Evolutionary conservation across 352 stramenopile genomes (phyloP).

Genomic region (Phytophthora colocasiae): DNA sequence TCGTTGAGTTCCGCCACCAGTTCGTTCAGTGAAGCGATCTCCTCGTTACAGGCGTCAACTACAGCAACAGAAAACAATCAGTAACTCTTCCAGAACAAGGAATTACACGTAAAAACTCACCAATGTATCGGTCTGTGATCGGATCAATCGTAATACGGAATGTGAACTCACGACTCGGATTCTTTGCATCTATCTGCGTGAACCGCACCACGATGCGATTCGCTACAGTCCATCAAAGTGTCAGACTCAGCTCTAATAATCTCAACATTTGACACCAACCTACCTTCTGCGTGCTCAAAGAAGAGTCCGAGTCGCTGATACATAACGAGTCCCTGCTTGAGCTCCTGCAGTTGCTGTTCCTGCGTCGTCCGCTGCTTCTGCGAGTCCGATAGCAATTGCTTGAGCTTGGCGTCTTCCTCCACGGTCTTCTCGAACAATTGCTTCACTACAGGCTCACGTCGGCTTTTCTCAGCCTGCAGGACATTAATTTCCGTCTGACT

Average conservation of each 20-base stretch:
- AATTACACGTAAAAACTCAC: constrained; percentile 26
- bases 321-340: constrained; percentile 66
- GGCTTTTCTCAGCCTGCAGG: constrained; percentile 62
- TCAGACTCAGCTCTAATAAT: too few relatives aligned
- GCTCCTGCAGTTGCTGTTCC: constrained; percentile 62
- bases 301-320: constrained; percentile 76
- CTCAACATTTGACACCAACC: constrained; percentile 4
- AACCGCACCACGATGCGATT: constrained; percentile 74
- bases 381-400: constrained; percentile 52
- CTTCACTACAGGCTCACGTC: constrained; percentile 70
- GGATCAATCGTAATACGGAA: constrained; percentile 77
- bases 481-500: constrained; percentile 78
- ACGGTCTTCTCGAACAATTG: constrained; percentile 65
- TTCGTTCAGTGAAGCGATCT: constrained; percentile 51
- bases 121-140: constrained; percentile 65
- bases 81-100: not conserved
- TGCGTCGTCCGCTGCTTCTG: constrained; percentile 50
- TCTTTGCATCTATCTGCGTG: constrained; percentile 70
- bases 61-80: constrained; percentile 14
- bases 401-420: constrained; percentile 64
- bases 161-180: constrained; percentile 67
- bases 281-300: constrained; percentile 72
- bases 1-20: constrained; percentile 71
- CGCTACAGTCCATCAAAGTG: constrained; percentile 29
- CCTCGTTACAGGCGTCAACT: constrained; percentile 74